Base-by-base conservation (phyloP, 164 flowering plant species). In the Umbilicus rupestris region DNA sequence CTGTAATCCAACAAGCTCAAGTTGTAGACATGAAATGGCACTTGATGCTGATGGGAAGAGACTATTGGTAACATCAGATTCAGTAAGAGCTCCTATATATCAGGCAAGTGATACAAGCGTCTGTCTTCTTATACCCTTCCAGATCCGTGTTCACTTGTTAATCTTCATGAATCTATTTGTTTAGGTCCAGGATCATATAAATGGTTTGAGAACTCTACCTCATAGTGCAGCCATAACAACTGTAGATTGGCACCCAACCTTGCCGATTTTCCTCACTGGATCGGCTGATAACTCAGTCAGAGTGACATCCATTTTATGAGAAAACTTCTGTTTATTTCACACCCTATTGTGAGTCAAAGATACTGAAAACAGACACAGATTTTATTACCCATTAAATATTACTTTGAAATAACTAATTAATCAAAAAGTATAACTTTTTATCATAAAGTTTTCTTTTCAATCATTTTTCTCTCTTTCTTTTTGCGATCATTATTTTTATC, bases 171-270 rank as follows among this genome's bases (percentile, higher is more conserved):
- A 65, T 12, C 41, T 66, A 2, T 8, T 4, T 39, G 19, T 65
- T 72, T 75, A 87, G 97, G 90, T 88, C 47, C 87, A 78, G 66
- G 84, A 87, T 64, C 70, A 74, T 65, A 58, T 62, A 63, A 75
- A 72, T 66, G 92, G 90, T 11, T 66, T 76, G 69, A 88, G 81
- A 79, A 87, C 88, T 29, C 89, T 90, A 62, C 83, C 97, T 9
- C 96, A 88, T 42, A 77, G 73, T 72, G 90, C 86, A 50, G 81
- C 88, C n/a, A 77, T 90, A 75, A 85, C 92, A 7, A 88, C 98
- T 3, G 96, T 93, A 7, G 97, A 90, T 68, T 90, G 98, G 98
- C 98, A 93, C 77, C 98, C 96, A 35, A 86, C 94, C 14, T 75
- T 84, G 65, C 94, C 98, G 28, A 76, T 88, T 67, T 88, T 79